Percentiles rank a stretch among this genome's conserved stretches.
These are phyloP conservation scores for Yamadazyma atlantica DNA, from an alignment of 1,139 yeast species.

Conservation along the genomic window DNA sequence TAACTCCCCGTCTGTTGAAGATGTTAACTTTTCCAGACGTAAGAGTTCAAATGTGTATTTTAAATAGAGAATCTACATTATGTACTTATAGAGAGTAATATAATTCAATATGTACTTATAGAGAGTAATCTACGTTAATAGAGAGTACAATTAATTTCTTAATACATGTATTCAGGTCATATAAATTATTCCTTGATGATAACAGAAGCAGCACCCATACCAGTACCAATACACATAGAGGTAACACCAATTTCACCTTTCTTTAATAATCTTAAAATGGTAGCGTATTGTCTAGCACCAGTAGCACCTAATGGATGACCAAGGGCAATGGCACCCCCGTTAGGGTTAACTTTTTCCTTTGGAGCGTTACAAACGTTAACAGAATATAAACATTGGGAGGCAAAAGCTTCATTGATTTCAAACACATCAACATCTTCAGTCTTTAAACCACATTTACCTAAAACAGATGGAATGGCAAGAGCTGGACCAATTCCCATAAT, in stretches of 20 bases:
- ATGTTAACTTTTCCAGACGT: conserved; percentile 14
- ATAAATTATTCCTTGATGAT: conserved; percentile 53
- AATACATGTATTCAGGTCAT: conserved; percentile 1
- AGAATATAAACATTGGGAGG: conserved; percentile 87
- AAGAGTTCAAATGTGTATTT: conserved; percentile 35
- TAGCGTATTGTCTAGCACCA: conserved; percentile 93
- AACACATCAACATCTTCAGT: conserved; percentile 68
- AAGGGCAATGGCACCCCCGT: conserved; percentile 94
- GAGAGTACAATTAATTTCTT: too few relatives aligned
- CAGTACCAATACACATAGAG: conserved; percentile 97
- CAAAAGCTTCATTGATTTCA: conserved; percentile 96
- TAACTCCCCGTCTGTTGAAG: conserved; percentile 13
- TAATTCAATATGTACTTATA: too few relatives aligned
- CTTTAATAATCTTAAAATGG: conserved; percentile 76
- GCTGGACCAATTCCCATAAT: conserved; percentile 98
- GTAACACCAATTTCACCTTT: conserved; percentile 85
- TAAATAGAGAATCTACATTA: conserved; percentile 19
- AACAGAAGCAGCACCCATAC: conserved; percentile 96
- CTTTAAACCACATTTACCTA: conserved; percentile 62
- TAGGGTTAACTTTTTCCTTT: conserved; percentile 72
- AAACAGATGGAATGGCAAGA: conserved; percentile 81
- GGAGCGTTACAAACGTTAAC: conserved; percentile 68
- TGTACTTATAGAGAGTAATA: too few relatives aligned
- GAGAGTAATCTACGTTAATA: too few relatives aligned
- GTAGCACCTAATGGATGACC: conserved; percentile 97